Percentiles rank a stretch among this genome's conserved stretches.
These are phyloP conservation scores for Aurantiochytrium sp. DNA, from an alignment of 108 stramenopile species.

Conservation along the genomic window DNA sequence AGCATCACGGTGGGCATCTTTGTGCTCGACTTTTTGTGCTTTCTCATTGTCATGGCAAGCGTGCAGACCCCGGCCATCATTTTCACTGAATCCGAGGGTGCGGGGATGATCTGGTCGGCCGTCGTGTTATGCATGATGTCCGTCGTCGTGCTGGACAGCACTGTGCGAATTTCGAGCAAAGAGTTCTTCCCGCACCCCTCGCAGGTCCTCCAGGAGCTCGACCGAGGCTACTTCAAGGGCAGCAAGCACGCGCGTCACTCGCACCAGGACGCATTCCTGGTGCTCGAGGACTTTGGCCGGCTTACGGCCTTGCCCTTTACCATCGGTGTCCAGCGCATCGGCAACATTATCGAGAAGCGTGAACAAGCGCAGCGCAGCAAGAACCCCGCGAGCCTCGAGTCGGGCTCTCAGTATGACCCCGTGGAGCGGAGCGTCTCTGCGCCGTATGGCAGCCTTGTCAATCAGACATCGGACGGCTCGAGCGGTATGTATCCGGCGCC, in stretches of 20 bases:
- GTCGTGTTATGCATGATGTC: neutral
- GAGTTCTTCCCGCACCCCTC: constrained; percentile 11
- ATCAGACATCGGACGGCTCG: neutral
- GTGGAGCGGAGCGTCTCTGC: neutral
- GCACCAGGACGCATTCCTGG: neutral
- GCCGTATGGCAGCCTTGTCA: too few relatives aligned
- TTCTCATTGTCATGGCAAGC: neutral
- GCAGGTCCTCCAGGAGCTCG: neutral
- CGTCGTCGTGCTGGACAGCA: neutral
- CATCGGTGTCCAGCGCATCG: neutral
- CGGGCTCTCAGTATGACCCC: neutral
- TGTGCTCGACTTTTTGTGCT: neutral
- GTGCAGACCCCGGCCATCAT: neutral
- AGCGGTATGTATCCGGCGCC: too few relatives aligned
- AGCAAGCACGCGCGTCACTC: neutral
- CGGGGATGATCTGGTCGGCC: neutral
- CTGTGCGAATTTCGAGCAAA: neutral
- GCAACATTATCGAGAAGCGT: neutral
- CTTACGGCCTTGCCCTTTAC: neutral
- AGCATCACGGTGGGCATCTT: neutral
- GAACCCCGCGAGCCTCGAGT: neutral
- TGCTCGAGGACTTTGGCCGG: neutral
- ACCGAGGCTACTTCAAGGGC: constrained; percentile 16
- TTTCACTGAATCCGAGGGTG: neutral
- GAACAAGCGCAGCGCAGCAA: neutral